phyloP scores from a whole-genome alignment of 495 filamentous ascomycete species.

The Saxophila tyrrhenica region DNA sequence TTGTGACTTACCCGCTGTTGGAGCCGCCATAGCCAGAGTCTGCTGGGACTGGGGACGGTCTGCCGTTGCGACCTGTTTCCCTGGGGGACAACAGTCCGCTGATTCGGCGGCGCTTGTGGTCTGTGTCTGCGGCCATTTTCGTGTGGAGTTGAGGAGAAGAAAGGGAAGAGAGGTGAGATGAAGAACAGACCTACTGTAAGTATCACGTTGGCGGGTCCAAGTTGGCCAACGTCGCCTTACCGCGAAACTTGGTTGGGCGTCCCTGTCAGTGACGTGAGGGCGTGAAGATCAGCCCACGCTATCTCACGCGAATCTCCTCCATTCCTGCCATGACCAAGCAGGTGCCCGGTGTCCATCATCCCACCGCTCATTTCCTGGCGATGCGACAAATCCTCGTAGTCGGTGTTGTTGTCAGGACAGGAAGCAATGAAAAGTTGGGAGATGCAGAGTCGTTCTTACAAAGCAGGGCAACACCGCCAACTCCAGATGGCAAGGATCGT shows the following conservation, averaged over 20 bases:
- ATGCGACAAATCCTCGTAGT: too few relatives aligned
- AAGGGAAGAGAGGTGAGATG: background rate
- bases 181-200: background rate
- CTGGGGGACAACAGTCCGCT: background rate
- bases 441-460: too few relatives aligned
- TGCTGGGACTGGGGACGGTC: background rate
- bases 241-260: background rate
- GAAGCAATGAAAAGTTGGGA: too few relatives aligned
- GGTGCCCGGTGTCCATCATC: too few relatives aligned
- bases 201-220: background rate
- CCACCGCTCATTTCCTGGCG: too few relatives aligned
- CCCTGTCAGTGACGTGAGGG: background rate
- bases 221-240: background rate
- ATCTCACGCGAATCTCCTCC: too few relatives aligned
- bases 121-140: background rate
- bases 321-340: too few relatives aligned
- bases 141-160: background rate
- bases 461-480: too few relatives aligned
- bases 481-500: too few relatives aligned
- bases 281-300: background rate
- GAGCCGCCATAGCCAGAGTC: background rate
- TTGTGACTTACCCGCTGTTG: too few relatives aligned
- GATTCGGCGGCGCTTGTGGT: background rate
- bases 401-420: too few relatives aligned
- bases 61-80: background rate